Conservation (phyloP, 352 stramenopile species). For the Phytophthora fragariaefolia region DNA sequence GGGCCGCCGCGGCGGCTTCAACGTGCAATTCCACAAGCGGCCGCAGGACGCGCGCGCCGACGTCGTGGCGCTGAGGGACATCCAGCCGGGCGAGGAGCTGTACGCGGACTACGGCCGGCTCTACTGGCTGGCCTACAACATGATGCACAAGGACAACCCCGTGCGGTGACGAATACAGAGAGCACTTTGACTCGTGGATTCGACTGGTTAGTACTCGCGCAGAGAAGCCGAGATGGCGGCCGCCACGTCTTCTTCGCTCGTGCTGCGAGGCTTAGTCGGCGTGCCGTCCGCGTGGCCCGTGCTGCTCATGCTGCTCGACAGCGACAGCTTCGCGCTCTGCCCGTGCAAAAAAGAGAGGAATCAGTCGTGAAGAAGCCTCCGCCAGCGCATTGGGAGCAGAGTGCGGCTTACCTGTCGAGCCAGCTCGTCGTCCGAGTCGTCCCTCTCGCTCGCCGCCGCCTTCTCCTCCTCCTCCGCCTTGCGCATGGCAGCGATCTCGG, state of each 20-base stretch:
- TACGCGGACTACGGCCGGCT: constrained; percentile 86
- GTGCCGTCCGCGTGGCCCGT: constrained; percentile 28
- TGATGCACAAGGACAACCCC: constrained; percentile 62
- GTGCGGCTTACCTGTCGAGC: constrained; percentile 43
- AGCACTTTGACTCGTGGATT: no score
- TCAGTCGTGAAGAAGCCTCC: not conserved
- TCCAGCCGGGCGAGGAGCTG: constrained; percentile 66
- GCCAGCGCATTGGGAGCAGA: no score
- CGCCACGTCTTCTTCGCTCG: constrained; percentile 68
- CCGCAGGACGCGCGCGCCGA: constrained; percentile 53
- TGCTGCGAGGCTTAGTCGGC: constrained; percentile 37
- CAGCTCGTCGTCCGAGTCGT: constrained; percentile 49
- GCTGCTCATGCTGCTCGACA: constrained; percentile 45
- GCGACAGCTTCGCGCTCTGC: constrained; percentile 48
- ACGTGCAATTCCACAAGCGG: constrained; percentile 79
- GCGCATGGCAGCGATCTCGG: constrained; percentile 60
- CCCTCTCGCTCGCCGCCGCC: constrained; percentile 28
- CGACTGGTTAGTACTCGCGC: constrained; percentile 57
- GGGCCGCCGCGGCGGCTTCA: constrained; percentile 56
- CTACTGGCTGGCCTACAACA: constrained; percentile 85
- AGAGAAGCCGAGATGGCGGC: constrained; percentile 70
- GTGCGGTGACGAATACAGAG: constrained; percentile 41
- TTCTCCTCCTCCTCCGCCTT: constrained; percentile 42
- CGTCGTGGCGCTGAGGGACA: constrained; percentile 69
- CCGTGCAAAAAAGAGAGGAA: not conserved